Evolutionary conservation across 1,284 basidiomycete species (phyloP), one percentile per base, ranked within the genome.

Genomic region (Ustilago loliicola): DNA sequence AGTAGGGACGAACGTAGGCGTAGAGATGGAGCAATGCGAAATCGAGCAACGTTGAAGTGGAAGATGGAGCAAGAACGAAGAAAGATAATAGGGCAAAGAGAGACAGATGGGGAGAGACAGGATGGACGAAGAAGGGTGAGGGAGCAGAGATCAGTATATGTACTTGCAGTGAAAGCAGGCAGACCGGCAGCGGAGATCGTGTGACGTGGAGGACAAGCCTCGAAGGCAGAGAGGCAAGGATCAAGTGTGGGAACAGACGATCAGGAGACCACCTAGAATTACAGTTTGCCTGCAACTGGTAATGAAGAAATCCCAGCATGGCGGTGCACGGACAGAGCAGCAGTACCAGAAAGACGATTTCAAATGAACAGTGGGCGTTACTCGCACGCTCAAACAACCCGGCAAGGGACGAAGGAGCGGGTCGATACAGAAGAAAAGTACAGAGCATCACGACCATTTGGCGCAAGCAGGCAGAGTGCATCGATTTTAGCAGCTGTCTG

Each of bases 71-170:
- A 54, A 34, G 27, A 25, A 32, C 6, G 6, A 21, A 29, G 25
- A 47, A 3, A 13, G 23, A 23, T 10, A 23, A 13, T 36, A 21
- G 2, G 23, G 1, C 34, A 13, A 38, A 21, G 42, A 19, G n/a
- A 7, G 42, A 6, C 27, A 51, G 48, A 34, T 13, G 19, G 23
- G 11, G 21, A 34, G 52, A 55, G n/a, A 21, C n/a, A 25, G 21
- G 29, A 13, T 19, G n/a, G n/a, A n/a, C n/a, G n/a, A n/a, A n/a
- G n/a, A n/a, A n/a, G n/a, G n/a, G n/a, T n/a, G n/a, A n/a, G n/a
- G n/a, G 47, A 30, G 5, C n/a, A 38, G 48, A 42, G 52, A 38
- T 63, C 42, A 63, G 61, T 63, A 63, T 63, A 63, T 63, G 53
- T 63, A 63, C 52, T 56, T 7, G 42, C 19, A 32, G 42, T 25